phyloP scores from a whole-genome alignment of 176 grass and related monocot species.

The Cenchrus purpureus region DNA sequence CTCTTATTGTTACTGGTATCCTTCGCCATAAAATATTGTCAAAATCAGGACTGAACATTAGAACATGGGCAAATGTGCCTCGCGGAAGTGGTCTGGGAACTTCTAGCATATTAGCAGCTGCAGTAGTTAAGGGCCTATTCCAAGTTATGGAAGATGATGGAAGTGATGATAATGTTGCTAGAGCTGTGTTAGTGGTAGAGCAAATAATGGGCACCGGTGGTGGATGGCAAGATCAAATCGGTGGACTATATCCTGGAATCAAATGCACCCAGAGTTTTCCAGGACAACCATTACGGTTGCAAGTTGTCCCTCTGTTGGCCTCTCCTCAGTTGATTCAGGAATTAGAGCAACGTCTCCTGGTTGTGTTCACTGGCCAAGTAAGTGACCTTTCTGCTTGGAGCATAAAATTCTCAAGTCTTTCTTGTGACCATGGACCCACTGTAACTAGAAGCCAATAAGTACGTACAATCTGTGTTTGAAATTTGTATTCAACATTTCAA shows the following conservation, averaged over 20 bases:
- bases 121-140: conserved; percentile 82
- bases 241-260: conserved; percentile 87
- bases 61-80: conserved; percentile 80
- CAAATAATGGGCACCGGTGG: conserved; percentile 97
- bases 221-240: conserved; percentile 98
- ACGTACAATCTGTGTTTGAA: no score
- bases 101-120: conserved; percentile 85
- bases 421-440: neutral
- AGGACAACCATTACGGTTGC: conserved; percentile 70
- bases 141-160: conserved; percentile 71
- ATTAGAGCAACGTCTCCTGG: conserved; percentile 69
- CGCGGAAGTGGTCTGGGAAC: conserved; percentile 94
- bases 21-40: conserved; percentile 55
- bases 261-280: conserved; percentile 89
- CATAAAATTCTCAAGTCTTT: conserved; percentile 16
- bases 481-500: no score
- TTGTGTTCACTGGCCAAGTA: conserved; percentile 98
- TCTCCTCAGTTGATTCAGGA: conserved; percentile 56
- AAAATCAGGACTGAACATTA: conserved; percentile 67
- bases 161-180: conserved; percentile 72
- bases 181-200: conserved; percentile 78
- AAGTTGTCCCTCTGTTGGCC: conserved; percentile 58
- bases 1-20: conserved; percentile 66
- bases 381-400: conserved; percentile 37
- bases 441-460: neutral